Conservation (phyloP, 148 eudicot genomes). For the Fallopia convolvulus region DNA sequence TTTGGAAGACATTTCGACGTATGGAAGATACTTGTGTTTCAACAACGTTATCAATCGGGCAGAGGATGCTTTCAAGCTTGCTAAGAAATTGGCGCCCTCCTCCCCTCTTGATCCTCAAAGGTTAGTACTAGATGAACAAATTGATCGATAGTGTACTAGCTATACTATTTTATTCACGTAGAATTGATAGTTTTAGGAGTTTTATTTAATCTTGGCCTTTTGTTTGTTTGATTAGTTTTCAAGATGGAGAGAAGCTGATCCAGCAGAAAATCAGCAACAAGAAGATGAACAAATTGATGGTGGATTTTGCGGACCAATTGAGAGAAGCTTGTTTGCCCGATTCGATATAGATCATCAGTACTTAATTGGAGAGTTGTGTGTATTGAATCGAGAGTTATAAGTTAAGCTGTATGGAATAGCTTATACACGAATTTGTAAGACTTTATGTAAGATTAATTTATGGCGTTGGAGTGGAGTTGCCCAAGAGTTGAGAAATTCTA, state of each 20-base stretch:
- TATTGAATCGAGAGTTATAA: not conserved
- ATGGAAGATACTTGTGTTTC: slow-evolving; percentile 66
- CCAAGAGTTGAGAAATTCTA: too few species aligned
- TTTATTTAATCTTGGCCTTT: not conserved
- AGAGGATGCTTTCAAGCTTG: slow-evolving; percentile 38
- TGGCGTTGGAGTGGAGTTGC: too few species aligned
- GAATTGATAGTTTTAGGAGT: not conserved
- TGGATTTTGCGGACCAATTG: slow-evolving; percentile 22
- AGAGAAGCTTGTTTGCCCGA: not conserved
- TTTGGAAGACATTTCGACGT: slow-evolving; percentile 46
- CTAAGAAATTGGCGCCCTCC: slow-evolving; percentile 33
- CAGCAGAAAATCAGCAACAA: slow-evolving; percentile 50
- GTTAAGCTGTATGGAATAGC: not conserved
- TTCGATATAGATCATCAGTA: not conserved
- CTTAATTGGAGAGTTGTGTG: not conserved
- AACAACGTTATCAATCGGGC: slow-evolving; percentile 41
- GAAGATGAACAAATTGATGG: slow-evolving; percentile 47
- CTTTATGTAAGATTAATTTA: not conserved
- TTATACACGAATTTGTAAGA: not conserved
- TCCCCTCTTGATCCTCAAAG: slow-evolving; percentile 29
- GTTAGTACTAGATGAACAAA: slow-evolving; percentile 15
- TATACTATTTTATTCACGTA: not conserved
- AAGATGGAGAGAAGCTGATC: slow-evolving; percentile 37
- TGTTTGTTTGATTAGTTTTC: slow-evolving; percentile 21
- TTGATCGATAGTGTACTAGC: too few species aligned